phyloP scores from a whole-genome alignment of 306 rosid species.

The Gastrolobium villosum region DNA sequence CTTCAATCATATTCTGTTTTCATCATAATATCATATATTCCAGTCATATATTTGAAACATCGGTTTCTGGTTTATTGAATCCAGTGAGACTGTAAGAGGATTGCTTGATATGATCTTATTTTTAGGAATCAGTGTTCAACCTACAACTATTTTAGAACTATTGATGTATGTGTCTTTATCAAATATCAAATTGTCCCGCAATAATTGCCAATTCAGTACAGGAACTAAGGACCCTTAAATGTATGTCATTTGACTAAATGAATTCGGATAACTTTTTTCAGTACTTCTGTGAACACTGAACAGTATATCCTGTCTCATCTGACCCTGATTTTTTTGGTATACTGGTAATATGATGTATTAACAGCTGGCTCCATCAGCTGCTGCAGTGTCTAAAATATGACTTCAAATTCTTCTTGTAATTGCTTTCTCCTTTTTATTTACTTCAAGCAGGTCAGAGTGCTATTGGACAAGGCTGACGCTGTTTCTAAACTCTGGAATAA shows the following conservation, averaged over 20 bases:
- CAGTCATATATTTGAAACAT: constrained; percentile 17
- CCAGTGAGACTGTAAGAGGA: not conserved
- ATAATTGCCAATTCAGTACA: constrained; percentile 23
- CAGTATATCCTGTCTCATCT: constrained; percentile 30
- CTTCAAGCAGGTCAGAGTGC: constrained; percentile 82
- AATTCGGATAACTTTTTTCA: not conserved
- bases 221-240: constrained; percentile 29
- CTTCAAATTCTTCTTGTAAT: constrained; percentile 44
- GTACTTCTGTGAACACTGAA: constrained; percentile 26
- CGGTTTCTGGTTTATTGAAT: not conserved
- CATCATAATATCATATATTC: not conserved
- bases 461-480: constrained; percentile 79
- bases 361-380: constrained; percentile 34
- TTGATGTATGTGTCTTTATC: not conserved
- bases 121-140: constrained; percentile 6
- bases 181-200: constrained; percentile 10
- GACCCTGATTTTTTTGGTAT: constrained; percentile 21
- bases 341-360: not conserved
- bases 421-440: constrained; percentile 35
- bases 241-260: constrained; percentile 35
- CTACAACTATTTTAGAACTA: constrained; percentile 4
- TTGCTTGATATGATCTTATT: not conserved
- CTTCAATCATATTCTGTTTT: constrained; percentile 26
- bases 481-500: constrained; percentile 83
- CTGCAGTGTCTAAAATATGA: constrained; percentile 29